Evolutionary conservation across 345 rosid genomes (phyloP), one percentile per base, ranked within the genome.

Genomic region (Orychophragmus violaceus): DNA sequence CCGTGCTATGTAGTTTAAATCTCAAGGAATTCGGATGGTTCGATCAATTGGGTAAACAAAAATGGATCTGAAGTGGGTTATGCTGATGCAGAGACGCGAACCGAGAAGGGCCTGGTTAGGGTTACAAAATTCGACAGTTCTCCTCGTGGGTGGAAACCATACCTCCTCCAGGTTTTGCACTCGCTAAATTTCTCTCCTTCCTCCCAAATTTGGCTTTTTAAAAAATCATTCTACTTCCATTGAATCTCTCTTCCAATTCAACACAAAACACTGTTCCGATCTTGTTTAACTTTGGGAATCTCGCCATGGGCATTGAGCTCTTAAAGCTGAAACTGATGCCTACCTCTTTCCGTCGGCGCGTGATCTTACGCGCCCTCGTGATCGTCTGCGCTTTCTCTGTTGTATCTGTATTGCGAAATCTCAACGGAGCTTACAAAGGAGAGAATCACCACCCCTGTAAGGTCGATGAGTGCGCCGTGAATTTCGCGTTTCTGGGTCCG

Each of bases 101-200:
- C 89, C 82, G 8, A 79, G 76, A 68, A 77, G 84, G 76, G 87
- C 83, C 59, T 87, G 92, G 96, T 79, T 86, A 79, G 79, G 82
- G 5, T 70, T 79, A 13, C 94, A 85, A 88, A 82, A 67, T 62
- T 78, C 88, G 46, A 82, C 65, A 84, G 87, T 85, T 66, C 69
- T 93, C 94, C 97, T 90, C 80, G 94, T 93, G 97, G 98, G 97
- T 87, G 97, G 98, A 57, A 93, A 93, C 78, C 98, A 90, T 82
- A 90, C 97, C 67, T 90, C 94, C 68, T 89, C 85, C 94, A 86
- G 97, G 96, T 93, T 90, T 86, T 90, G 97, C 61, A 79, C 94
- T 81, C 91, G 98, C 78, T 93, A 86, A 62, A 19, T 36, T 17
- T 65, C 28, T 8, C 66, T 46, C 29, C 51, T 61, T 8, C 62